phyloP scores from a whole-genome alignment of 345 rosid species.

The Hevea brasiliensis region DNA sequence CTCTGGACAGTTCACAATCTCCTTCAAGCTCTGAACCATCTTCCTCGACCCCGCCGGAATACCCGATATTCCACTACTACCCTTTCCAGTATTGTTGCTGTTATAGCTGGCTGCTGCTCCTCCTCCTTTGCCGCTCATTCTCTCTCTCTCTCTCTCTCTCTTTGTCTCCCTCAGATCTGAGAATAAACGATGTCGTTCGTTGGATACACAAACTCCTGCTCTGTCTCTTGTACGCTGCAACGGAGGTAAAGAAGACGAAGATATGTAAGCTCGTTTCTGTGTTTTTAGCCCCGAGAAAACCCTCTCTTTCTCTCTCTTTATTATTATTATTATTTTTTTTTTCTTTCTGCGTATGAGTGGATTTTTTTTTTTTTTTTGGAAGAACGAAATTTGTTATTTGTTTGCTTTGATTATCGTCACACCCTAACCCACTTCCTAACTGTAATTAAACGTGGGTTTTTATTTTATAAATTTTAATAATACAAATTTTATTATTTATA shows the following conservation, averaged over 20 bases:
- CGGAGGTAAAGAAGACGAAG: constrained; percentile 4
- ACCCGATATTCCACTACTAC: constrained; percentile 54
- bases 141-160: constrained; percentile 6
- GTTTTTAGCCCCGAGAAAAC: constrained; percentile 24
- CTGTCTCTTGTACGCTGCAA: neutral
- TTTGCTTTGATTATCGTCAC: too few relatives aligned
- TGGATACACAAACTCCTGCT: neutral
- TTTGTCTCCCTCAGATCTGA: constrained; percentile 24
- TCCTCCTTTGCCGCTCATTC: constrained; percentile 59
- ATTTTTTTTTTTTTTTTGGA: neutral
- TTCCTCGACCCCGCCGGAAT: constrained; percentile 78
- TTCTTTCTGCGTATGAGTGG: neutral
- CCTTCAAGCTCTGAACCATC: constrained; percentile 91
- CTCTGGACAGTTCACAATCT: constrained; percentile 92
- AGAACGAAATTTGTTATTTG: neutral
- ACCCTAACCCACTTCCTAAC: too few relatives aligned
- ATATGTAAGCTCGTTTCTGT: neutral
- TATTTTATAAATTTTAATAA: too few relatives aligned
- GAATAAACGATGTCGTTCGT: neutral
- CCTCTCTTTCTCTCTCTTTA: neutral
- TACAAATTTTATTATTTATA: too few relatives aligned
- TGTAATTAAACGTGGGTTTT: too few relatives aligned
- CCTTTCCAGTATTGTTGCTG: constrained; percentile 35
- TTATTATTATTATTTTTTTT: neutral
- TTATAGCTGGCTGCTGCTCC: constrained; percentile 43